A percentile compares a stretch with the other conserved stretches of the same genome.
These are phyloP conservation scores for Candida methanosorbosa DNA, from an alignment of 805 yeast genomes.

Conservation along the genomic window DNA sequence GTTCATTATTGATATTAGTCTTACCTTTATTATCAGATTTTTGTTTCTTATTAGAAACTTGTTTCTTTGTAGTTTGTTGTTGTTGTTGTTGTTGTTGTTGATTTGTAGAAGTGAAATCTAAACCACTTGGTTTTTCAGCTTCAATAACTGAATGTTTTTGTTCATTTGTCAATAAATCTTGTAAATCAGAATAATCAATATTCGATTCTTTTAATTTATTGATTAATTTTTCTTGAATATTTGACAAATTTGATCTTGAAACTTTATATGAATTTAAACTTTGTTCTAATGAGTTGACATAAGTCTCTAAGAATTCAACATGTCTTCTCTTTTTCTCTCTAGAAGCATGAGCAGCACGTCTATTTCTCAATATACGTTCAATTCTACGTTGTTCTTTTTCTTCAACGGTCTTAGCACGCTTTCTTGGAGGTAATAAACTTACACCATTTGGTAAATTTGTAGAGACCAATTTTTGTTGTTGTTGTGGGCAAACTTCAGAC, in stretches of 20 bases:
- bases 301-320: slow-evolving; percentile 72
- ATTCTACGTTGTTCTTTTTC: slow-evolving; percentile 95
- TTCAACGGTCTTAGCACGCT: slow-evolving; percentile 92
- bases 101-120: slow-evolving; percentile 13
- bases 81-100: no score
- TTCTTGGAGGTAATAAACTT: slow-evolving; percentile 77
- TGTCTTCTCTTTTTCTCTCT: slow-evolving; percentile 94
- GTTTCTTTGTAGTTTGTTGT: slow-evolving; percentile 13
- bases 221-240: slow-evolving; percentile 10
- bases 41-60: slow-evolving; percentile 3
- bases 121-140: slow-evolving; percentile 18
- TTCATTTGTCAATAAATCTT: slow-evolving; percentile 1
- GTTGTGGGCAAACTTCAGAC: neutral
- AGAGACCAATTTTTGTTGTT: neutral
- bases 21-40: slow-evolving; percentile 1
- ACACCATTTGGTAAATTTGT: no score
- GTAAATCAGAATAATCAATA: slow-evolving; percentile 9
- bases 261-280: slow-evolving; percentile 6
- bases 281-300: slow-evolving; percentile 34
- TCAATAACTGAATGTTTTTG: slow-evolving; percentile 5
- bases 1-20: slow-evolving; percentile 3
- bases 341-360: slow-evolving; percentile 96
- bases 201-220: slow-evolving; percentile 8
- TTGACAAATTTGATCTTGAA: slow-evolving; percentile 7
- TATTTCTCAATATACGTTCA: slow-evolving; percentile 85